Conservation (phyloP, 441 rosid species). For the Melastoma candidum region DNA sequence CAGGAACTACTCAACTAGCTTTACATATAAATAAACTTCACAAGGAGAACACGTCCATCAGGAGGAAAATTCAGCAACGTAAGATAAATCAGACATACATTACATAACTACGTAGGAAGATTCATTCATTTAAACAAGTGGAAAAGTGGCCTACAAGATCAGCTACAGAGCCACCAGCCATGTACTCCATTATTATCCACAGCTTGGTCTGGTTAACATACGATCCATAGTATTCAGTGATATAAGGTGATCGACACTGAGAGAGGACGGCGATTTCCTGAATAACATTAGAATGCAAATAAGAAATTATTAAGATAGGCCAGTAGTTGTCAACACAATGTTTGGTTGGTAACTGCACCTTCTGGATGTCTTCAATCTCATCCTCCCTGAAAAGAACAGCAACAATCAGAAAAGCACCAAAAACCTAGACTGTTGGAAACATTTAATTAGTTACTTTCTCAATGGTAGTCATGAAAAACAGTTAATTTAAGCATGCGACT, state of each 20-base stretch:
- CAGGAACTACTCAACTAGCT: constrained; percentile 13
- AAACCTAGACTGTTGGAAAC: not conserved
- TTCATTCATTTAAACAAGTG: not conserved
- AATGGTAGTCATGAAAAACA: no score
- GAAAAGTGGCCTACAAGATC: constrained; percentile 71
- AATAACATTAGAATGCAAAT: constrained; percentile 1
- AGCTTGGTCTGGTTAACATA: constrained; percentile 93
- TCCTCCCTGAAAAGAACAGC: constrained; percentile 54
- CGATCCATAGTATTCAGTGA: constrained; percentile 97
- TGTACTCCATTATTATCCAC: constrained; percentile 99
- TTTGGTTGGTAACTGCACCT: constrained; percentile 38
- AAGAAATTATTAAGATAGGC: constrained; percentile 23
- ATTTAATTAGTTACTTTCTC: no score
- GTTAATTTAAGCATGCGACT: no score
- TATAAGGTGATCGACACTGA: constrained; percentile 93
- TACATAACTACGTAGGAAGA: no score
- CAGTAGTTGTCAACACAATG: constrained; percentile 10
- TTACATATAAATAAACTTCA: no score
- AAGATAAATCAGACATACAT: no score
- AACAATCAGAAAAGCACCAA: not conserved
- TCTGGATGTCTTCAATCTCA: constrained; percentile 98
- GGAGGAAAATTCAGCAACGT: no score
- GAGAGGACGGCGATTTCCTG: constrained; percentile 99
- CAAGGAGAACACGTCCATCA: no score
- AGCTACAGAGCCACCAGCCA: constrained; percentile 99